Evolutionary conservation across 2,329 filamentous ascomycete species (phyloP).

Genomic region (Aspergillus japonicus): DNA sequence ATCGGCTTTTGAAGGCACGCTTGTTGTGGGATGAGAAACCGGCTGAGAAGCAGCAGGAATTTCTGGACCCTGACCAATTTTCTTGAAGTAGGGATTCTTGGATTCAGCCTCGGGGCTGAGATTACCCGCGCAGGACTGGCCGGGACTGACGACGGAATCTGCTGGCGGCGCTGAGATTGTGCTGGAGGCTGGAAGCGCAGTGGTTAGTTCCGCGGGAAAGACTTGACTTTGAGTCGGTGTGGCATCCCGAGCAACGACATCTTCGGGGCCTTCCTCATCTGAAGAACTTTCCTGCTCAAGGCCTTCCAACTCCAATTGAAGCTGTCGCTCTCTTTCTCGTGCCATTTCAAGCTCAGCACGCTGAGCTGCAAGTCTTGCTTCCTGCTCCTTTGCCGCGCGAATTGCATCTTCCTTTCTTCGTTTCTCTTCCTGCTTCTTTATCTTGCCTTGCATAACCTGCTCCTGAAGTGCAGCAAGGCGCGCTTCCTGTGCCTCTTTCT

Average conservation of each 20-base stretch:
- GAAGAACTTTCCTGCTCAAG: constrained; percentile 72
- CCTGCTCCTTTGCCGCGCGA: constrained; percentile 84
- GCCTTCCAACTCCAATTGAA: constrained; percentile 83
- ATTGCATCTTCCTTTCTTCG: constrained; percentile 83
- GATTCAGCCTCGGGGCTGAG: constrained; percentile 69
- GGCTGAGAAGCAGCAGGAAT: constrained; percentile 49
- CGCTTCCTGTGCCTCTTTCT: constrained; percentile 76
- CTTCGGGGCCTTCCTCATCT: constrained; percentile 75
- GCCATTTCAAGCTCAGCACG: constrained; percentile 90
- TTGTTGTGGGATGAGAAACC: constrained; percentile 40
- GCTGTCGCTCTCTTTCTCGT: constrained; percentile 82
- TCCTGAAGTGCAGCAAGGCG: constrained; percentile 88
- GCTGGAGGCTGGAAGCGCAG: constrained; percentile 27
- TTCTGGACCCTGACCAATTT: constrained; percentile 70
- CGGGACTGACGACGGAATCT: constrained; percentile 52
- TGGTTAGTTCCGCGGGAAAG: constrained; percentile 38
- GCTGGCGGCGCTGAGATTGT: constrained; percentile 39
- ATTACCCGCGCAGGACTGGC: constrained; percentile 51
- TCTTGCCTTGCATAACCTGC: constrained; percentile 86
- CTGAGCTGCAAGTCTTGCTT: constrained; percentile 77
- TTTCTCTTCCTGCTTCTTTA: constrained; percentile 96
- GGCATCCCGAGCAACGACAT: constrained; percentile 63
- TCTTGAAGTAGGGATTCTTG: constrained; percentile 92
- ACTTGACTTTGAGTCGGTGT: constrained; percentile 60
- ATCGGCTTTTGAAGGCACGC: constrained; percentile 36